Percentiles rank a stretch among this genome's conserved stretches.
Evolutionary conservation across 495 filamentous ascomycete species (phyloP).

Genomic region (Bacidia rubella): DNA sequence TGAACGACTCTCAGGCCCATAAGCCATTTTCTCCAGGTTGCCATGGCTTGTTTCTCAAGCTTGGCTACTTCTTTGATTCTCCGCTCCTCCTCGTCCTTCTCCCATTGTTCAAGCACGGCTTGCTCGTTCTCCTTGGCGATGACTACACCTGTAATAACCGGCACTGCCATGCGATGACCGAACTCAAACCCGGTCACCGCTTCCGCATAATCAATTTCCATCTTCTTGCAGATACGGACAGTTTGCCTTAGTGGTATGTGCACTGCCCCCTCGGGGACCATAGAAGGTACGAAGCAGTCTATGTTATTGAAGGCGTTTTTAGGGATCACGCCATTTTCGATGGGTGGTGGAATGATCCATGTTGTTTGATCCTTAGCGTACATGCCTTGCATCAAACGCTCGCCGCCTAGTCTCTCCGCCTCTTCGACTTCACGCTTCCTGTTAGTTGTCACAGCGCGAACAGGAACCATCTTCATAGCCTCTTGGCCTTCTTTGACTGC

Average conservation of each 20-base stretch:
- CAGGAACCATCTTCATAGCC: conserved; percentile 75
- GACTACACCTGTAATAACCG: conserved; percentile 81
- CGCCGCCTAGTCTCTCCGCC: conserved; percentile 58
- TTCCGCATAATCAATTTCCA: conserved; percentile 83
- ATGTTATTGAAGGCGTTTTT: conserved; percentile 96
- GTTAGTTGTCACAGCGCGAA: conserved; percentile 77
- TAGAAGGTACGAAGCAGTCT: conserved; percentile 83
- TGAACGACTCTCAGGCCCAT: conserved; percentile 73
- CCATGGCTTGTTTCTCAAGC: conserved; percentile 56
- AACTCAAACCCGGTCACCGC: conserved; percentile 97
- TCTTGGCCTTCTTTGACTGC: conserved; percentile 52
- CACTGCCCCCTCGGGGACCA: conserved; percentile 74
- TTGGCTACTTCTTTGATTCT: conserved; percentile 71
- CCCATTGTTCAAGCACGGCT: conserved; percentile 65
- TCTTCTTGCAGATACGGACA: conserved; percentile 62
- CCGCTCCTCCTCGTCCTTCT: conserved; percentile 66
- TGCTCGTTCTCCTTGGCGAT: conserved; percentile 68
- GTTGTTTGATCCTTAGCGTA: conserved; percentile 81
- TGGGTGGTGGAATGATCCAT: conserved; percentile 82
- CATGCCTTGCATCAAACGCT: conserved; percentile 74
- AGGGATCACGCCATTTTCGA: conserved; percentile 71
- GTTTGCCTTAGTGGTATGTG: conserved; percentile 72
- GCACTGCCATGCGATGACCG: conserved; percentile 80
- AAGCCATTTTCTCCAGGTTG: conserved; percentile 74
- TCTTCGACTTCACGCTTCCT: conserved; percentile 86